Evolutionary conservation across 1,284 basidiomycete species (phyloP).

Genomic region (Ceratobasidium theobromae): DNA sequence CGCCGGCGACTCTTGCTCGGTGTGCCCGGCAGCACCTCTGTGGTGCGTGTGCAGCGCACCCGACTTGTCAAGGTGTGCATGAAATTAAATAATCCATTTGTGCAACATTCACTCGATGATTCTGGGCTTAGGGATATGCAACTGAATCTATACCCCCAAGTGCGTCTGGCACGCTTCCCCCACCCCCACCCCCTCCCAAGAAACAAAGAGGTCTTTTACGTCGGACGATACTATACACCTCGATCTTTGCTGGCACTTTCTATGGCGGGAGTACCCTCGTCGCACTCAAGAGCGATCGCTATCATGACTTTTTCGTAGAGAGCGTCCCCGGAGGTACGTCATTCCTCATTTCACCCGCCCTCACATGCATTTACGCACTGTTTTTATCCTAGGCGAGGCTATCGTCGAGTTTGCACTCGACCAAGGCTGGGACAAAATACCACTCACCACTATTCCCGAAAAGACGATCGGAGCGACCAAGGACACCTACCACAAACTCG

Average conservation of each 20-base stretch:
- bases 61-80: not conserved
- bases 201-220: slow-evolving; percentile 59
- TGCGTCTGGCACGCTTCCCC: slow-evolving; percentile 30
- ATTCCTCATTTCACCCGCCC: slow-evolving; percentile 13
- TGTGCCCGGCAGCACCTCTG: not conserved
- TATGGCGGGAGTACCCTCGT: slow-evolving; percentile 76
- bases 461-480: slow-evolving; percentile 60
- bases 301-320: slow-evolving; percentile 80
- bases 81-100: not conserved
- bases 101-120: not conserved
- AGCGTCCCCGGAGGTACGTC: slow-evolving; percentile 55
- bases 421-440: slow-evolving; percentile 64
- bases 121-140: slow-evolving; percentile 8
- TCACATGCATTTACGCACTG: not conserved
- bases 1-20: slow-evolving; percentile 17
- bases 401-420: slow-evolving; percentile 81
- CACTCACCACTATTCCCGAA: slow-evolving; percentile 55
- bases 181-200: slow-evolving; percentile 45
- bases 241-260: slow-evolving; percentile 69
- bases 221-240: slow-evolving; percentile 58
- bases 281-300: slow-evolving; percentile 69
- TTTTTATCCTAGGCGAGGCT: slow-evolving; percentile 56
- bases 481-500: slow-evolving; percentile 54
- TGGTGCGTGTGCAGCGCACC: slow-evolving; percentile 24
- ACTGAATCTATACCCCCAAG: slow-evolving; percentile 13